Evolutionary conservation across 1,284 basidiomycete genomes (phyloP), one percentile per base, ranked within the genome.

Genomic region (Kwoniella shivajii): DNA sequence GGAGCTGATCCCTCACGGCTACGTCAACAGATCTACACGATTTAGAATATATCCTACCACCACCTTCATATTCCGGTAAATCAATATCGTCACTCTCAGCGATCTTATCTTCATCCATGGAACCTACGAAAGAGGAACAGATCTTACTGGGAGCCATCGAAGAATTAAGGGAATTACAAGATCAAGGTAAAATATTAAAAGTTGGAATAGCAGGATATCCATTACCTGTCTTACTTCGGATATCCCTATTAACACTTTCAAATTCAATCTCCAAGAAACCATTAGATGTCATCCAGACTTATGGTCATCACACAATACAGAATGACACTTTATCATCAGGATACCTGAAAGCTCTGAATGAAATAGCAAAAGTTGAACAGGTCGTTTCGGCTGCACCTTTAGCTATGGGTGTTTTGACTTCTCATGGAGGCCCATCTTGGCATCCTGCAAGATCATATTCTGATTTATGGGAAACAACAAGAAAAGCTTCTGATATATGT

Each of bases 161-260:
- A 16, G 86, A 88, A 57, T 80, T 99, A 37, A 84, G 86, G 57
- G 83, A 84, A 68, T 79, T 96, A 64, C 86, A 96, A 74, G 81
- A 84, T 2, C 86, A 89, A 64, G 94, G 94, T 10, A 72, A 89
- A 33, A 80, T 98, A 65, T 84, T 81, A 67, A 80, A 85, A 38
- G 86, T 98, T 58, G 95, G 95, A 2, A 89, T 99, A 2, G 53
- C 74, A 86, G 92, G 89, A 0, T 96, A 89, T 71, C 92, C 93
- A 0, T 82, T 98, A n/a, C 89, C 92, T 2, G 87, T 88, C 1
- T 83, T 98, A 13, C 83, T 99, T 9, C 87, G 95, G 9, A 78
- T 97, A 16, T 84, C 90, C 16, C 82, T 90, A 18, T 81, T 98
- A 45, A 84, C 91, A 56, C n/a, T n/a, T n/a, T n/a, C n/a, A n/a